Percentiles rank a stretch among this genome's conserved stretches.
Conservation (phyloP, 176 grass and related monocot genomes). For the Oryza meyeriana region DNA sequence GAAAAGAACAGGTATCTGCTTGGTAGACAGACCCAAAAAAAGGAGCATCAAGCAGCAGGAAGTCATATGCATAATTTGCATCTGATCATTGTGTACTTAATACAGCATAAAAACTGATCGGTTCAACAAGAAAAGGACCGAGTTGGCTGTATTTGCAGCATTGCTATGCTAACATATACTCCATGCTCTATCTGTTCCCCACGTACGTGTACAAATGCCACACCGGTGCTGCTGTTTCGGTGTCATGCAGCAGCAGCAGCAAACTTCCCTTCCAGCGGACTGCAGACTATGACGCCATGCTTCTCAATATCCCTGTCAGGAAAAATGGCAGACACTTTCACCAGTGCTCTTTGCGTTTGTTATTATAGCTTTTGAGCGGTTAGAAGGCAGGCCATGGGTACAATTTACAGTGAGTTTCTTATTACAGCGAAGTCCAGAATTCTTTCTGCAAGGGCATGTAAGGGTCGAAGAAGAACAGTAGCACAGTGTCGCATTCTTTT, state of each 20-base stretch:
- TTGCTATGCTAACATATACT: not conserved
- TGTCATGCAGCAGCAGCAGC: not conserved
- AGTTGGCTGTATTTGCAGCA: not conserved
- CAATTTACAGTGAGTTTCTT: no score
- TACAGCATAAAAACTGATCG: not conserved
- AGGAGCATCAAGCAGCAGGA: not conserved
- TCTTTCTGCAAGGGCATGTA: not conserved
- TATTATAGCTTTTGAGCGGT: not conserved
- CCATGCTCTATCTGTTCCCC: not conserved
- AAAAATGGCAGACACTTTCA: slow-evolving; percentile 13
- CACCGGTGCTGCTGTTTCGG: not conserved
- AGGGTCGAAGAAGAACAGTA: not conserved
- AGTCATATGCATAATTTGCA: not conserved
- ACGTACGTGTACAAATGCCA: not conserved
- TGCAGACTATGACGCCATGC: not conserved
- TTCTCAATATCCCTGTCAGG: not conserved
- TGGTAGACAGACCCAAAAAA: not conserved
- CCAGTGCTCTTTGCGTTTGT: not conserved
- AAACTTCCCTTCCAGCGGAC: not conserved
- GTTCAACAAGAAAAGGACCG: not conserved
- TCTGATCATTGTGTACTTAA: not conserved
- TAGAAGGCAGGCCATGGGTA: not conserved
- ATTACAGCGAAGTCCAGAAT: not conserved
- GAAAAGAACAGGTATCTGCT: not conserved
- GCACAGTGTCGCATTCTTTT: not conserved